A percentile compares a stretch with the other conserved stretches of the same genome.
Conservation (phyloP, 306 rosid species). For the Casuarina cunninghamiana region DNA sequence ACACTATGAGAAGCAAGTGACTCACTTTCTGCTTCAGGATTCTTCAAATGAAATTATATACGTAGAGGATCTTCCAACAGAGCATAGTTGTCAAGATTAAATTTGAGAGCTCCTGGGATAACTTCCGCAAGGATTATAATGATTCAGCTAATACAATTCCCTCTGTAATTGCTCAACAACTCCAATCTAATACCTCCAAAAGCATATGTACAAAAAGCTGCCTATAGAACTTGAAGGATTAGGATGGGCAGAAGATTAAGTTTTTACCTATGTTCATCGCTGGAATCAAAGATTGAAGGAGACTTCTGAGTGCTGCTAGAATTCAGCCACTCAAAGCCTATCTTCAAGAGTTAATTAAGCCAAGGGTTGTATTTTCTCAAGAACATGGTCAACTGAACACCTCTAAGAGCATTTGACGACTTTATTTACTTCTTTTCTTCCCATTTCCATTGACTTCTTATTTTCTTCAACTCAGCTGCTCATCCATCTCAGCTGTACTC, state of each 20-base stretch:
- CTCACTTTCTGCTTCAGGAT: not conserved
- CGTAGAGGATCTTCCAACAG: not conserved
- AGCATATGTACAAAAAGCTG: not conserved
- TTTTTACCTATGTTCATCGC: not conserved
- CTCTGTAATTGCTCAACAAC: not conserved
- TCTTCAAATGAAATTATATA: not conserved
- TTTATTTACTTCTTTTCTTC: not conserved
- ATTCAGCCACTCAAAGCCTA: not conserved
- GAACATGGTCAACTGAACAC: not conserved
- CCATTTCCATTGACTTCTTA: not conserved
- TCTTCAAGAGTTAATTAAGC: not conserved
- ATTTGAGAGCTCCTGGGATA: not conserved
- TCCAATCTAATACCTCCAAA: not conserved
- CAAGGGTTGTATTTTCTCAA: not conserved
- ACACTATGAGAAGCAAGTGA: not conserved
- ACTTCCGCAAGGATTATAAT: not conserved
- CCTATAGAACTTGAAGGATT: not conserved
- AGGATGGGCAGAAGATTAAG: not conserved
- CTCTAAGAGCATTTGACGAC: not conserved
- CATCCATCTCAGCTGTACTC: not conserved
- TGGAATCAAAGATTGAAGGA: not conserved
- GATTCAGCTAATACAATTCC: not conserved
- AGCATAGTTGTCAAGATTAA: not conserved
- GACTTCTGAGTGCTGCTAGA: not conserved
- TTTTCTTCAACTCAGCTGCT: not conserved